Base-by-base conservation (phyloP, 2,329 filamentous ascomycete genomes). In the Lecanoromycetidae sp. region DNA sequence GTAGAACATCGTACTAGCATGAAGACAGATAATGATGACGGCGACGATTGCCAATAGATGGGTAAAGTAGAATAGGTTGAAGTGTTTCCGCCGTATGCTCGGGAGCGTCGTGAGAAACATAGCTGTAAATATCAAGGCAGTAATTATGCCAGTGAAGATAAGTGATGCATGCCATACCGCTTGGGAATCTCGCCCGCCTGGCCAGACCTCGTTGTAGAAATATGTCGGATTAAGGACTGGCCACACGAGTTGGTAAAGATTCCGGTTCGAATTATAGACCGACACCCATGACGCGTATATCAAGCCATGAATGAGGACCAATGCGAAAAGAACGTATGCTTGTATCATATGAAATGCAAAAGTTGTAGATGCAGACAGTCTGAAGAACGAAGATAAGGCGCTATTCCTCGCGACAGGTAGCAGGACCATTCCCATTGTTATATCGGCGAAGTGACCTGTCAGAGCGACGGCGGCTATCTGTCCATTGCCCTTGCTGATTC, bases 61-160 rank as follows among this genome's bases (percentile, higher is more conserved):
- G 2, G 57, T 58, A 41, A 58, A 59, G 46, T 58, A 59, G 38
- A 59, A 59, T 3, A 58, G 36, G 34, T 59, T 58, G 48, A 59
- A 59, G 33, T 57, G 55, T n/a, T 49, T 50, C 13, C 26, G 49
- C 23, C 57, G 48, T n/a, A 59, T 44, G 3, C 40, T 12, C 5
- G 56, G 55, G 19, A 59, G 46, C 4, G 56, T 57, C 3, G 57
- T 59, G 17, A 58, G 34, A 32, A 52, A 52, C 9, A 59, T 53
- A 22, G 55, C 35, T 5, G 50, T 19, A 53, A 58, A 54, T 2
- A 58, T 54, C 7, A 55, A 26, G 13, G 41, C 44, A n/a, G 55
- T 42, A 7, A 45, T 13, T 5, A 48, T 12, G 3, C 57, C 57
- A 22, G 52, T 57, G 41, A 58, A 59, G 32, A 58, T 55, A n/a